Evolutionary conservation across 257 asterid genomes (phyloP).

Genomic region (Solanum tacnaense): DNA sequence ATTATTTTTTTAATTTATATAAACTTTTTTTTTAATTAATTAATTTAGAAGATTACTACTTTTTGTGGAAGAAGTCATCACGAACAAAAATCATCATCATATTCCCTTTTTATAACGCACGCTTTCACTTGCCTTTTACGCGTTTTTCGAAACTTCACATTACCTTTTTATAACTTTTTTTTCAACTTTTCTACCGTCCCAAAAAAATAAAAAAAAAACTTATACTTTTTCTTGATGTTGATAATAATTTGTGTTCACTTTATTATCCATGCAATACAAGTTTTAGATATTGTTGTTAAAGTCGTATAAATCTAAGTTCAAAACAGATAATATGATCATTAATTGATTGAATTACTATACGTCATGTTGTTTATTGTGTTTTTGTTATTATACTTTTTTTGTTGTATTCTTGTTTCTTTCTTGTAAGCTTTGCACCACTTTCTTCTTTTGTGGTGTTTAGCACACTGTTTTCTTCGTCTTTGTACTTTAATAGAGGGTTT

Average conservation of each 20-base stretch:
- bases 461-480: not conserved
- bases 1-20: no score
- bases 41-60: constrained; percentile 4
- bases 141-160: constrained; percentile 36
- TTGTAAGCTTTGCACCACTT: not conserved
- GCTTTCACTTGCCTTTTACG: constrained; percentile 84
- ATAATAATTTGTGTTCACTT: not conserved
- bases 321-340: not conserved
- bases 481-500: not conserved
- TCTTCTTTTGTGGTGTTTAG: not conserved
- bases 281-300: not conserved
- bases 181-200: not conserved
- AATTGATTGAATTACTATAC: not conserved
- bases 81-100: constrained; percentile 49
- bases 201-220: not conserved
- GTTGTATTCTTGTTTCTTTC: no score
- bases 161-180: not conserved
- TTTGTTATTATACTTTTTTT: no score
- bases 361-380: not conserved
- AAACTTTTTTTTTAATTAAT: not conserved
- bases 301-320: not conserved
- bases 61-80: constrained; percentile 38
- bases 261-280: not conserved
- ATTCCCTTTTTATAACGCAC: constrained; percentile 72
- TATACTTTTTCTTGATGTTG: not conserved